Percentiles rank a stretch among this genome's conserved stretches.
Conservation (phyloP, 2,329 filamentous ascomycete genomes). For the Tolypocladium amazonense region DNA sequence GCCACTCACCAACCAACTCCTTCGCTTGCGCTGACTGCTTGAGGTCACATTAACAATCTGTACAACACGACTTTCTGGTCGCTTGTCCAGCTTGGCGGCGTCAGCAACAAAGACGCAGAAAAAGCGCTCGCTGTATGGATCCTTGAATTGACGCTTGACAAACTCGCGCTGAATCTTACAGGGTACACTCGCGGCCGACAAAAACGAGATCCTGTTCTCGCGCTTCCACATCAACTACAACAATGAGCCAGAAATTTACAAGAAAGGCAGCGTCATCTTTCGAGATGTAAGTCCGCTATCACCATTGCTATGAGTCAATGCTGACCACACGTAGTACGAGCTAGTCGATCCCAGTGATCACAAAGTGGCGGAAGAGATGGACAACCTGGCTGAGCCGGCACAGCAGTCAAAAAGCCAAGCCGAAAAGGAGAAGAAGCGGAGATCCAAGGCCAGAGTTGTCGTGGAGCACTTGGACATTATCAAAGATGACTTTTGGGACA, state of each 20-base stretch:
- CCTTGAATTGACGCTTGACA: too few species aligned
- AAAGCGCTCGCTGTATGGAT: conserved; percentile 56
- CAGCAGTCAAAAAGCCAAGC: conserved; percentile 66
- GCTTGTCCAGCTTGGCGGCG: conserved; percentile 66
- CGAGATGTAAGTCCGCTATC: conserved; percentile 50
- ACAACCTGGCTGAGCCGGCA: conserved; percentile 39
- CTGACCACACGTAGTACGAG: conserved; percentile 47
- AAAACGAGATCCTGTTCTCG: conserved; percentile 91
- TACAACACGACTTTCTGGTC: conserved; percentile 98
- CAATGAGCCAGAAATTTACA: conserved; percentile 84
- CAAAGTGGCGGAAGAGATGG: conserved; percentile 33
- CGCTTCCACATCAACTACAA: conserved; percentile 94
- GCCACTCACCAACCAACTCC: too few species aligned
- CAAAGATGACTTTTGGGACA: conserved; percentile 87
- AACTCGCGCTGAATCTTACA: conserved; percentile 21
- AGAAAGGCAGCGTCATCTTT: conserved; percentile 86
- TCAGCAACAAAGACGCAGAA: conserved; percentile 71
- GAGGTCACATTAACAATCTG: conserved; percentile 94
- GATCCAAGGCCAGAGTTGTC: conserved; percentile 69
- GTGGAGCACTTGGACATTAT: conserved; percentile 90
- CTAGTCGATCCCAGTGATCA: conserved; percentile 49
- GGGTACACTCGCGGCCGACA: conserved; percentile 78
- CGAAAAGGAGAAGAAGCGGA: conserved; percentile 73
- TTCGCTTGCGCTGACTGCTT: conserved; percentile 6
- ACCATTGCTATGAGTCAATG: background rate